Evolutionary conservation across 305 asterid genomes (phyloP), one percentile per base, ranked within the genome.

Genomic region (Fraxinus xanthoxyloides): DNA sequence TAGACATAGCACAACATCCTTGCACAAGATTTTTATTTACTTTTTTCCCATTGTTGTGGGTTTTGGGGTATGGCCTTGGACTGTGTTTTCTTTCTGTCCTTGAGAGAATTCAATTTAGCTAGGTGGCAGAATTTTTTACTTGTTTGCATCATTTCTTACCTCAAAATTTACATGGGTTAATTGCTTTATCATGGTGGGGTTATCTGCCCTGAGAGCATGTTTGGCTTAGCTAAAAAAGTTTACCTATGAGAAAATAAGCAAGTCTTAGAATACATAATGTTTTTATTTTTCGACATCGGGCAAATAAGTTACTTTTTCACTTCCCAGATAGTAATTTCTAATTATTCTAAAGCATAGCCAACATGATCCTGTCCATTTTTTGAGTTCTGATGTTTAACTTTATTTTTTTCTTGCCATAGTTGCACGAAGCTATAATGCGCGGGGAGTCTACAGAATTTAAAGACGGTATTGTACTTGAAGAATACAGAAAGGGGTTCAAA

Each of bases 361-460:
- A 17, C 23, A 15, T 51, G 61, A 51, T 51, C 61, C 7, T 17
- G 61, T 17, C 23, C 23, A 7, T 17, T 51, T 51, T 7, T 51
- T 51, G 23, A 1, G 19, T 15, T 80, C 83, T 78, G 34, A 69
- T 70, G 69, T 65, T 9, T 9, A 77, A 79, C 81, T 70, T 43
- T 69, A 34, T 35, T 79, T 43, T 24, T 85, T 61, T 82, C 38
- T 83, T 85, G 82, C 74, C 80, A 83, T 82, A 94, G 97, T 85
- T 94, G 86, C 98, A 93, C 77, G 98, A 94, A 88, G 98, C 97
- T 81, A 93, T 92, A 83, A 89, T 93, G 95, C 95, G 97, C 0
- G 98, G 93, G 90, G 98, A 94, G 59, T 94, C 97, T 38, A 46
- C 89, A 10, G 93, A 90, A 82, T 89, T 89, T 30, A 95, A 94